Evolutionary conservation across 2,329 filamentous ascomycete genomes (phyloP).

Genomic region (Microthyrium microscopicum): DNA sequence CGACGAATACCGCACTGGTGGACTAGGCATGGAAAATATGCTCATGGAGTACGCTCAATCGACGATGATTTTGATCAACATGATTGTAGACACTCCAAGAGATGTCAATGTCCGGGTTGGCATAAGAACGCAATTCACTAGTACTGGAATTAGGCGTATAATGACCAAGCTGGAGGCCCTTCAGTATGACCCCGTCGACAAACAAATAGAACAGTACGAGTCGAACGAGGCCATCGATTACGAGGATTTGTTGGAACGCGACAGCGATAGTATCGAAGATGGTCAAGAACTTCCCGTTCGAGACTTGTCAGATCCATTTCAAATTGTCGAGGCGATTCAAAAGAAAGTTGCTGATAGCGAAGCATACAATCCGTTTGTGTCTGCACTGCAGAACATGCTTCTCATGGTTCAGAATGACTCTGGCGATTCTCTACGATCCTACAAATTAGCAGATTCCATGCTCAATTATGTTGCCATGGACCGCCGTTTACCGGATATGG

Average conservation of each 20-base stretch:
- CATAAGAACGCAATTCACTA: slow-evolving; percentile 88
- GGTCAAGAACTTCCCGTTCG: slow-evolving; percentile 71
- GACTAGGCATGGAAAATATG: slow-evolving; percentile 96
- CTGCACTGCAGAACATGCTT: slow-evolving; percentile 84
- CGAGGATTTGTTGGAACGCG: slow-evolving; percentile 85
- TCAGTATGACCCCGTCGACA: slow-evolving; percentile 96
- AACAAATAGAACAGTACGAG: slow-evolving; percentile 87
- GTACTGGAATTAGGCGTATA: slow-evolving; percentile 86
- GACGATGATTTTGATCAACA: slow-evolving; percentile 88
- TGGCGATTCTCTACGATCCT: slow-evolving; percentile 85
- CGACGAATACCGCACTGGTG: slow-evolving; percentile 87
- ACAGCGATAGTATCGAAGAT: slow-evolving; percentile 81
- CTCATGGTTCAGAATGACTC: slow-evolving; percentile 82
- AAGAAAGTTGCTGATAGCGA: slow-evolving; percentile 66
- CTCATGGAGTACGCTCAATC: slow-evolving; percentile 98
- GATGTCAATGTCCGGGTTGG: slow-evolving; percentile 87
- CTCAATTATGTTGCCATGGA: slow-evolving; percentile 99
- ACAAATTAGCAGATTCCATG: slow-evolving; percentile 97
- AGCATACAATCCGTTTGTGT: slow-evolving; percentile 89
- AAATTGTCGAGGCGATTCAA: slow-evolving; percentile 90
- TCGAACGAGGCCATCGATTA: slow-evolving; percentile 96
- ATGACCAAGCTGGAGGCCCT: slow-evolving; percentile 95
- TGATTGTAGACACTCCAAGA: slow-evolving; percentile 78
- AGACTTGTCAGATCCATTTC: slow-evolving; percentile 80
- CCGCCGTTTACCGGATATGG: slow-evolving; percentile 83